phyloP scores from a whole-genome alignment of 441 rosid species.

The Populus tomentosa region DNA sequence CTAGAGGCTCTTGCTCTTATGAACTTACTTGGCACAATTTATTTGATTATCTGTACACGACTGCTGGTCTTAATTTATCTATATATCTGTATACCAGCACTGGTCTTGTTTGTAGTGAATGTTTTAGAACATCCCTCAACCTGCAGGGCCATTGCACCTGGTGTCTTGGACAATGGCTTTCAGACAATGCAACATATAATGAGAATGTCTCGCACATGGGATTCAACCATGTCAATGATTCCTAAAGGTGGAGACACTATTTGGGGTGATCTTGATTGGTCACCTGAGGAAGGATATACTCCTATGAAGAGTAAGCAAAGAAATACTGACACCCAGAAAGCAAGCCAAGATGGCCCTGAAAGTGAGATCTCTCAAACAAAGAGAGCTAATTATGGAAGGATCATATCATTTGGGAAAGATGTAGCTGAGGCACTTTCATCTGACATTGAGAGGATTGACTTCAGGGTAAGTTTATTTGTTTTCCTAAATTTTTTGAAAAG shows the following conservation, averaged over 20 bases:
- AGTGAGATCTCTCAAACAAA: conserved; percentile 34
- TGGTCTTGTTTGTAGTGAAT: background rate
- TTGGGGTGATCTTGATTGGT: conserved; percentile 95
- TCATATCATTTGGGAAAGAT: conserved; percentile 83
- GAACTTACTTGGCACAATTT: background rate
- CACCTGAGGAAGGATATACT: conserved; percentile 70
- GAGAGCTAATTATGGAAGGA: conserved; percentile 67
- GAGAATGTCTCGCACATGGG: conserved; percentile 93
- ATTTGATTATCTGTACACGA: background rate
- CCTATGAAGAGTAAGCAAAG: conserved; percentile 32
- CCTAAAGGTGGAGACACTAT: conserved; percentile 93
- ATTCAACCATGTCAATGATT: conserved; percentile 95
- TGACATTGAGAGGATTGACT: conserved; percentile 70
- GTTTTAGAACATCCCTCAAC: background rate
- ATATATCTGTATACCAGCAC: background rate
- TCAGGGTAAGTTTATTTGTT: conserved; percentile 52
- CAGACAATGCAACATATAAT: conserved; percentile 82
- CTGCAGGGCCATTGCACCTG: conserved; percentile 90
- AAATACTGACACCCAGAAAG: conserved; percentile 17
- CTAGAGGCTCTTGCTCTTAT: background rate
- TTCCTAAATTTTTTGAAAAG: background rate
- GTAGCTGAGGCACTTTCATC: conserved; percentile 68
- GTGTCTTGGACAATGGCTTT: conserved; percentile 65
- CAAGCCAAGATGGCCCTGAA: conserved; percentile 27
- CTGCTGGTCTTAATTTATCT: background rate